Evolutionary conservation across 768 basidiomycete genomes (phyloP).

Genomic region (Leccinum longicurvipes): DNA sequence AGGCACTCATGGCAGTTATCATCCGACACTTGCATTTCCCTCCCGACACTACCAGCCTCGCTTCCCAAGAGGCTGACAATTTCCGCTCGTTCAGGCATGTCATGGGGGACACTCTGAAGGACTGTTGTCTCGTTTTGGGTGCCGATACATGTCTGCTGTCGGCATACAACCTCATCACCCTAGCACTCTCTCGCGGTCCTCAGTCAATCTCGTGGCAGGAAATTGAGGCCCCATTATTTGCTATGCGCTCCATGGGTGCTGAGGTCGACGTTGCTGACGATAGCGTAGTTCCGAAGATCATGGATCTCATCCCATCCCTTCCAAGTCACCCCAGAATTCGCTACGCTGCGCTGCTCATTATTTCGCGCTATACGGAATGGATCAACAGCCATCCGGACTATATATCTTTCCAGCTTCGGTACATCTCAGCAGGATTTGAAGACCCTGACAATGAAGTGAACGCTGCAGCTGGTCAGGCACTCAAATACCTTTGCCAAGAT

Average conservation of each 20-base stretch:
- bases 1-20: conserved; percentile 77
- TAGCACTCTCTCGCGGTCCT: conserved; percentile 60
- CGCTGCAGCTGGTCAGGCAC: conserved; percentile 91
- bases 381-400: conserved; percentile 86
- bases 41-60: conserved; percentile 56
- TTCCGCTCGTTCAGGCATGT: conserved; percentile 95
- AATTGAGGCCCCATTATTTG: conserved; percentile 95
- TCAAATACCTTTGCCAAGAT: conserved; percentile 96
- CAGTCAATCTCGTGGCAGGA: conserved; percentile 84
- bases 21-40: conserved; percentile 93
- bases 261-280: conserved; percentile 83
- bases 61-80: conserved; percentile 85
- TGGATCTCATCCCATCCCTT: conserved; percentile 88
- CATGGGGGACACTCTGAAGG: conserved; percentile 99
- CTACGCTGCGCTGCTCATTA: conserved; percentile 92
- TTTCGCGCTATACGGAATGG: conserved; percentile 97
- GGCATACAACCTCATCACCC: conserved; percentile 76
- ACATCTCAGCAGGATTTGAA: conserved; percentile 90
- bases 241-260: conserved; percentile 97
- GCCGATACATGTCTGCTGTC: conserved; percentile 79
- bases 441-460: conserved; percentile 76
- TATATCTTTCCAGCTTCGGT: conserved; percentile 81
- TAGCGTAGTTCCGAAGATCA: conserved; percentile 89
- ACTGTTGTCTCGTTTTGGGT: conserved; percentile 93
- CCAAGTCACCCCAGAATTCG: conserved; percentile 89